Percentiles rank a stretch among this genome's conserved stretches.
These are phyloP conservation scores for Phaeosphaeriaceae sp. DNA, from an alignment of 2,329 filamentous ascomycete species.

Conservation along the genomic window DNA sequence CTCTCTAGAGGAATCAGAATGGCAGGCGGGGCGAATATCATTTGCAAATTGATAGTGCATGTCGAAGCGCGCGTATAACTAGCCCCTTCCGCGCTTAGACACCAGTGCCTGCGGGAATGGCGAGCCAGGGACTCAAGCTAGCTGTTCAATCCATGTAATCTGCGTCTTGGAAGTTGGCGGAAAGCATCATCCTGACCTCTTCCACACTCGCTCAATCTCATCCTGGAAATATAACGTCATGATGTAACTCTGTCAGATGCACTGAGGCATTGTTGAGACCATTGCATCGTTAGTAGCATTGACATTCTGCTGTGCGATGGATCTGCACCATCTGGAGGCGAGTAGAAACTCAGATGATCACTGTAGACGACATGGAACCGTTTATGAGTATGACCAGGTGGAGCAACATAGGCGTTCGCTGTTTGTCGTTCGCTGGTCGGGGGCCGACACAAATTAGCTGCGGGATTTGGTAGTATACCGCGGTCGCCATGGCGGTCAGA, in stretches of 20 bases:
- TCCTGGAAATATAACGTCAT: neutral
- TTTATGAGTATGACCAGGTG: neutral
- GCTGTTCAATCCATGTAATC: neutral
- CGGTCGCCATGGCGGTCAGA: neutral
- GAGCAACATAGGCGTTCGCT: neutral
- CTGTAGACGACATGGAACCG: neutral
- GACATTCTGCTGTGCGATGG: neutral
- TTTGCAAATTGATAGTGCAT: neutral
- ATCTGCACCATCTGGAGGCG: neutral
- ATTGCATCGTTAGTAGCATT: neutral
- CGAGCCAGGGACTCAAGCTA: neutral
- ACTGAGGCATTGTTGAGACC: neutral
- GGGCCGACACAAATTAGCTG: conserved; percentile 30
- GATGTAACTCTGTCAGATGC: neutral
- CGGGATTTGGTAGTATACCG: conserved; percentile 5
- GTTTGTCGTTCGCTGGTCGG: conserved; percentile 24
- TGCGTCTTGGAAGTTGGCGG: neutral
- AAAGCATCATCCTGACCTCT: neutral
- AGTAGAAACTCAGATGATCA: neutral
- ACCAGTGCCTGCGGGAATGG: neutral
- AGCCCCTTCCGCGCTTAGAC: conserved; percentile 1
- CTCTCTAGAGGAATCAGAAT: neutral
- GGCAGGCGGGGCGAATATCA: conserved; percentile 1
- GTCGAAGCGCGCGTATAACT: conserved; percentile 4
- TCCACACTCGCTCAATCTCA: neutral